Conservation (phyloP, 2,329 filamentous ascomycete genomes). For the Orbilia javanica region DNA sequence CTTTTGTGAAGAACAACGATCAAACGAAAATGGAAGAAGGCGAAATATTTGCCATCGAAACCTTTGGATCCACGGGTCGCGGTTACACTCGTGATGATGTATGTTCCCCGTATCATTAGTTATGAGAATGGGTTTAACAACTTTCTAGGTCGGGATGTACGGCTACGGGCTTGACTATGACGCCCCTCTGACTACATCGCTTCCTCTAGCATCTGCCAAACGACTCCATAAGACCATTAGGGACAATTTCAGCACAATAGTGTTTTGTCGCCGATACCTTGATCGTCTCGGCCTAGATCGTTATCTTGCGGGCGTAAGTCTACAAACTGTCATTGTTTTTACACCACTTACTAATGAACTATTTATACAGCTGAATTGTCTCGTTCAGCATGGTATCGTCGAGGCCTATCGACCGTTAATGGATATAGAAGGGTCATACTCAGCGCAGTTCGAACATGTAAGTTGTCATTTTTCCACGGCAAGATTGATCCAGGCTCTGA, state of each 20-base stretch:
- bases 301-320: slow-evolving; percentile 78
- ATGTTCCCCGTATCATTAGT: slow-evolving; percentile 63
- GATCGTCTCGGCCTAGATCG: slow-evolving; percentile 95
- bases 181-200: slow-evolving; percentile 77
- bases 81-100: slow-evolving; percentile 88
- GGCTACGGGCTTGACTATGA: slow-evolving; percentile 81
- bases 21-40: slow-evolving; percentile 98
- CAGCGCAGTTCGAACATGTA: slow-evolving; percentile 94
- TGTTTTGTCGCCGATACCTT: slow-evolving; percentile 89
- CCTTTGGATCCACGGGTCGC: slow-evolving; percentile 89
- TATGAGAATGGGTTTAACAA: not conserved
- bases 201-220: slow-evolving; percentile 77
- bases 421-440: slow-evolving; percentile 91
- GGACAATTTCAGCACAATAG: slow-evolving; percentile 93
- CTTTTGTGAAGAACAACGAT: slow-evolving; percentile 85
- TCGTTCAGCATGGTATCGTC: slow-evolving; percentile 70
- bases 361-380: slow-evolving; percentile 52
- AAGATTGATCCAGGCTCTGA: not conserved
- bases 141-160: slow-evolving; percentile 77
- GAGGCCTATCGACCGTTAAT: slow-evolving; percentile 87
- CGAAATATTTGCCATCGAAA: slow-evolving; percentile 94
- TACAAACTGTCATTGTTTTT: slow-evolving; percentile 70
- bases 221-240: slow-evolving; percentile 87
- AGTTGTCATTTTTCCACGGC: slow-evolving; percentile 64
- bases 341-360: slow-evolving; percentile 77